Percentiles rank a stretch among this genome's conserved stretches.
Conservation (phyloP, 495 filamentous ascomycete species). For the Podospora appendiculata region DNA sequence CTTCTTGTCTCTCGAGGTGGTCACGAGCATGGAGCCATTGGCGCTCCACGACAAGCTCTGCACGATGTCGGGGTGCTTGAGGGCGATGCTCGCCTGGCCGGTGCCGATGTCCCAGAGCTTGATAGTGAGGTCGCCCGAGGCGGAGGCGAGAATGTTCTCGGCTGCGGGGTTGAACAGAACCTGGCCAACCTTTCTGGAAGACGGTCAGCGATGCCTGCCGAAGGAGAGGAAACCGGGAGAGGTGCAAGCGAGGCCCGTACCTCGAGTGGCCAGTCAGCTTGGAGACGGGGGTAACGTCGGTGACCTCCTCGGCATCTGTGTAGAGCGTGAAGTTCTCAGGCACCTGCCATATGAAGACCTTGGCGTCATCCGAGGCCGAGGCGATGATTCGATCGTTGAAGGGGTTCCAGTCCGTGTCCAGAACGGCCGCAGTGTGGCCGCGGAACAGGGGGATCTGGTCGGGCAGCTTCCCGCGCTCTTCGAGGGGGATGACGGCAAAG, state of each 20-base stretch:
- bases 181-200: slow-evolving; percentile 83
- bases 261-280: slow-evolving; percentile 72
- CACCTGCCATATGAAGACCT: slow-evolving; percentile 94
- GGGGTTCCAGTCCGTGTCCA: slow-evolving; percentile 98
- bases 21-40: slow-evolving; percentile 80
- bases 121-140: slow-evolving; percentile 90
- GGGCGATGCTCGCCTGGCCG: slow-evolving; percentile 59
- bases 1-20: slow-evolving; percentile 97
- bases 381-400: slow-evolving; percentile 91
- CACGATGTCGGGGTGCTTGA: slow-evolving; percentile 84
- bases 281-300: slow-evolving; percentile 71
- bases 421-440: slow-evolving; percentile 87
- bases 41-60: slow-evolving; percentile 95
- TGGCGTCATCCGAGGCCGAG: slow-evolving; percentile 92
- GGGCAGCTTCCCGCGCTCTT: slow-evolving; percentile 79
- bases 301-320: slow-evolving; percentile 73
- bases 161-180: slow-evolving; percentile 96
- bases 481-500: slow-evolving; percentile 90
- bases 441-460: slow-evolving; percentile 92
- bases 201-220: slow-evolving; percentile 1
- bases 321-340: slow-evolving; percentile 79
- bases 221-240: not conserved
- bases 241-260: slow-evolving; percentile 14
- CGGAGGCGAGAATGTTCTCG: slow-evolving; percentile 89
- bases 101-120: slow-evolving; percentile 93